These are phyloP conservation scores for Cordyceps farinosa DNA, from an alignment of 2,329 filamentous ascomycete genomes.

Conservation along the genomic window DNA sequence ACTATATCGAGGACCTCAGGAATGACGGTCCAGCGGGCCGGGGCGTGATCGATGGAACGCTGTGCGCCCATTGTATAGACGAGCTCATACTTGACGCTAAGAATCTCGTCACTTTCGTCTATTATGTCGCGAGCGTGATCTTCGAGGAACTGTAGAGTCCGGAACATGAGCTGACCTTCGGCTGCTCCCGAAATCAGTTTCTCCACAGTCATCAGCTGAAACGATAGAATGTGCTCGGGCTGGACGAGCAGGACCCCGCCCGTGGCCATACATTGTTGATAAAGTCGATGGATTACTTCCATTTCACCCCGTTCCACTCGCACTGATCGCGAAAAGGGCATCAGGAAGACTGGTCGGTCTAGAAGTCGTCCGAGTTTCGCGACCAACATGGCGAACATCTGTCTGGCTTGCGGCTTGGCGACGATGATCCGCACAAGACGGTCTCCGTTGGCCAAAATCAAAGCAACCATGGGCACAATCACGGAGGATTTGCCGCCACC, in stretches of 20 bases:
- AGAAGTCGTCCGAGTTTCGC: conserved; percentile 54
- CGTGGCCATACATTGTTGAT: conserved; percentile 42
- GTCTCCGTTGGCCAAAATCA: conserved; percentile 47
- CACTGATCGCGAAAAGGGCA: conserved; percentile 57
- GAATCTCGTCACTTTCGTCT: conserved; percentile 63
- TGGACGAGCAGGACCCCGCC: conserved; percentile 58
- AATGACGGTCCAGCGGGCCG: conserved; percentile 53
- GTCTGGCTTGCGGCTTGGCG: conserved; percentile 56
- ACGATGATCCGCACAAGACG: conserved; percentile 57
- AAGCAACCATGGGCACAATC: conserved; percentile 62
- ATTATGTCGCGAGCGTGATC: conserved; percentile 51
- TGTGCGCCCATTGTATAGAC: conserved; percentile 60
- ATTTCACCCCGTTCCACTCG: conserved; percentile 32
- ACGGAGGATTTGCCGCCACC: conserved; percentile 68
- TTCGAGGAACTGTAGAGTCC: conserved; percentile 26
- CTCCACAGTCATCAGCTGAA: conserved; percentile 54
- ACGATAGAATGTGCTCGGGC: conserved; percentile 62
- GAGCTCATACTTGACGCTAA: conserved; percentile 58
- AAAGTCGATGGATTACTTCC: conserved; percentile 35
- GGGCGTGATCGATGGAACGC: conserved; percentile 46
- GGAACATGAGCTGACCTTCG: not conserved
- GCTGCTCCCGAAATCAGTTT: conserved; percentile 25
- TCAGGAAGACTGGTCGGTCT: conserved; percentile 49
- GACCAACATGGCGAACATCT: conserved; percentile 57
- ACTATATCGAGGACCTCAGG: conserved; percentile 31